These are phyloP conservation scores for Monilinia polystroma DNA, from an alignment of 2,329 filamentous ascomycete species.

Conservation along the genomic window DNA sequence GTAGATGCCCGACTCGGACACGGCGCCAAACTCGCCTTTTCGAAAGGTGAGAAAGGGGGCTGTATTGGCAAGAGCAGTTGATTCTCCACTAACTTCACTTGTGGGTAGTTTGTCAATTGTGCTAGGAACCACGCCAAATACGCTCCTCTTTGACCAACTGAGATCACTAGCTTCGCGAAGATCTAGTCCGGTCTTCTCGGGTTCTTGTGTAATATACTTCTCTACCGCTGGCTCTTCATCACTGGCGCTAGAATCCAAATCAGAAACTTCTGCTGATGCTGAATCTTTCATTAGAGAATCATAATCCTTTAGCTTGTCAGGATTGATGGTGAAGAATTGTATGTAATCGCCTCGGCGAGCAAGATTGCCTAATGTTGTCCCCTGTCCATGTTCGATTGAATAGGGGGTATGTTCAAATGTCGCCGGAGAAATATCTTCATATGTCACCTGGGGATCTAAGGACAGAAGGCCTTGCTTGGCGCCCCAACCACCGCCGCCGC, in stretches of 20 bases:
- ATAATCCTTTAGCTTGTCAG: constrained; percentile 17
- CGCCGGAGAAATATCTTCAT: constrained; percentile 51
- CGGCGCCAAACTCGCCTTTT: constrained; percentile 57
- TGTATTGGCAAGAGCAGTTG: not conserved
- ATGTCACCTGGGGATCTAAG: constrained; percentile 66
- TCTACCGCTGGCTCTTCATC: not conserved
- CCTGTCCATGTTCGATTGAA: constrained; percentile 39
- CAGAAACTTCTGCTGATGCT: not conserved
- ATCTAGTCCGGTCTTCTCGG: not conserved
- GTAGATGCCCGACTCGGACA: constrained; percentile 54
- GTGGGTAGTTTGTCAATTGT: constrained; percentile 37
- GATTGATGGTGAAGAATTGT: constrained; percentile 58
- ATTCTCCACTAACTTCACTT: not conserved
- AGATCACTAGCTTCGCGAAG: not conserved
- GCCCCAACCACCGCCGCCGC: constrained; percentile 83
- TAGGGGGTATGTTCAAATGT: constrained; percentile 49
- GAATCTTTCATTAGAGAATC: not conserved
- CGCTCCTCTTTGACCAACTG: constrained; percentile 25
- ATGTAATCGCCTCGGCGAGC: constrained; percentile 63
- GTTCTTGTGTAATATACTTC: not conserved
- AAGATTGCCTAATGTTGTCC: constrained; percentile 51
- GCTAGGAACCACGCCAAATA: constrained; percentile 37
- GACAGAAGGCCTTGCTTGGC: constrained; percentile 75
- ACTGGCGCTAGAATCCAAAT: not conserved
- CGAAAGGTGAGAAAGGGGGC: constrained; percentile 9